Evolutionary conservation across 106 monocot genomes (phyloP), one percentile per base, ranked within the genome.

Genomic region (Acanthochlamys bracteata): DNA sequence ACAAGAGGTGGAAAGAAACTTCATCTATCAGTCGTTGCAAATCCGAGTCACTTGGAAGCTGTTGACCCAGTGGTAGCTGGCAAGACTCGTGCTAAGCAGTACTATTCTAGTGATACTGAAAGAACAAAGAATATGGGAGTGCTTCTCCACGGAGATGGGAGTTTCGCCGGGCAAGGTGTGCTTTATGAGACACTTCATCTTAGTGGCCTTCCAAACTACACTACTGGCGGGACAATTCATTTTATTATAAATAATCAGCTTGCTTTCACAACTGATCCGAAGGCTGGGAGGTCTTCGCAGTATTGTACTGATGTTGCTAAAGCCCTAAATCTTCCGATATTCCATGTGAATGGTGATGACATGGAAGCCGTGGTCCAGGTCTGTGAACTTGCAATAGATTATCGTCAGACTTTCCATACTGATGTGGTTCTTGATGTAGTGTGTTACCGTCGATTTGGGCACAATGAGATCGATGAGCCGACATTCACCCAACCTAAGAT

Each of bases 261-360:
- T 43, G 89, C 89, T 46, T 90, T 90, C 74, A 85, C 89, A 4
- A 90, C 89, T 42, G 82, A 90, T 74, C 82, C 89, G 39, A 71
- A 20, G 49, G 39, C 69, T 39, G 89, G 89, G 42, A 73, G 89
- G 63, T 90, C 85, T 15, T 85, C 85, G 16, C 77, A 90, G 60
- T 90, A 90, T 54, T 90, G 89, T 67, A 90, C 89, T 25, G 89
- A 90, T 70, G 89, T 90, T 13, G 82, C 89, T 10, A 90, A 90
- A 62, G 82, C 85, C 20, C 69, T 90, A 55, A 64, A 78, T 67
- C 79, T 24, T 24, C 89, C 89, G 24, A 89, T 89, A 59, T 89
- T 89, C 40, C 89, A 89, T 77, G 89, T 89, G 11, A 89, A 89
- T 74, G 89, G 89, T 21, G 89, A 89, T 64, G 89, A 89, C 58